A percentile compares a stretch with the other conserved stretches of the same genome.
Evolutionary conservation across 805 yeast species (phyloP).

Genomic region (Cyberlindnera maclurae): DNA sequence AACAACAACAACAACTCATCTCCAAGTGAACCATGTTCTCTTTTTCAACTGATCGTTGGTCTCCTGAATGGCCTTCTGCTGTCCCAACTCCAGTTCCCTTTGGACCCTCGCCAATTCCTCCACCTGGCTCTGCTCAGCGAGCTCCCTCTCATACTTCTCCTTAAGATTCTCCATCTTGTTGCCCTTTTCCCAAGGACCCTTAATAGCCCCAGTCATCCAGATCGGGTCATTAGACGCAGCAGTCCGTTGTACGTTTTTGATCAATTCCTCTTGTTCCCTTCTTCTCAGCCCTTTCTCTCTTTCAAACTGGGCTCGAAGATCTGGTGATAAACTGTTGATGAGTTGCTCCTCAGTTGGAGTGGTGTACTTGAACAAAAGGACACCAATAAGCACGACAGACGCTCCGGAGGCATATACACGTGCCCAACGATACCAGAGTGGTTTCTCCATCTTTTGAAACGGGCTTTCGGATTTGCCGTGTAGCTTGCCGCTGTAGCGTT

Average conservation of each 20-base stretch:
- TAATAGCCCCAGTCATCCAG: conserved; percentile 72
- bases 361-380: conserved; percentile 59
- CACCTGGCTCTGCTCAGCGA: conserved; percentile 36
- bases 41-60: conserved; percentile 27
- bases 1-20: no score
- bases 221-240: conserved; percentile 67
- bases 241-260: conserved; percentile 58
- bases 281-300: conserved; percentile 52
- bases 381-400: conserved; percentile 69
- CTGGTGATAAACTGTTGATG: conserved; percentile 72
- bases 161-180: conserved; percentile 31
- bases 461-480: neutral
- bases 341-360: conserved; percentile 84
- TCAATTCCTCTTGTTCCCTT: conserved; percentile 62
- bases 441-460: conserved; percentile 24
- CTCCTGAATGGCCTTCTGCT: conserved; percentile 19
- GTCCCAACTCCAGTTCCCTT: conserved; percentile 30
- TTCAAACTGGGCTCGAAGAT: conserved; percentile 69
- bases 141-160: conserved; percentile 40
- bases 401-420: conserved; percentile 53
- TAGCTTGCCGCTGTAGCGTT: no score
- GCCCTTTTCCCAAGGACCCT: conserved; percentile 55
- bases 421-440: conserved; percentile 54
- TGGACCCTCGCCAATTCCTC: conserved; percentile 36
- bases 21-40: conserved; percentile 29